Evolutionary conservation across 1,284 basidiomycete species (phyloP).

Genomic region (Acaromyces ingoldii): DNA sequence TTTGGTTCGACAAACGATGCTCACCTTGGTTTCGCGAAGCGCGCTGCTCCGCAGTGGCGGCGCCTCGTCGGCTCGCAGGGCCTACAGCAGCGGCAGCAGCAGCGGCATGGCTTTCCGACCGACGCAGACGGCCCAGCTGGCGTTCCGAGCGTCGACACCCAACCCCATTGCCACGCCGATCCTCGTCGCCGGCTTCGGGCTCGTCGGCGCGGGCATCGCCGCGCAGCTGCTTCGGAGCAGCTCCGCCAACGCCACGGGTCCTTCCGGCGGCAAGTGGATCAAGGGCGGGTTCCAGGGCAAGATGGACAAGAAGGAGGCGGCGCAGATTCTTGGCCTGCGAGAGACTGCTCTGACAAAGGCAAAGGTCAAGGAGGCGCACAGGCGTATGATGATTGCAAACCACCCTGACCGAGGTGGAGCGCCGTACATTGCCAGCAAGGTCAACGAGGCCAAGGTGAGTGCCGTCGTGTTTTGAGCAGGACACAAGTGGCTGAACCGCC

Average conservation of each 20-base stretch:
- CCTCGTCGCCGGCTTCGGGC: conserved; percentile 5
- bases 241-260: conserved; percentile 49
- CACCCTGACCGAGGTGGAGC: conserved; percentile 94
- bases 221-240: conserved; percentile 30
- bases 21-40: too few relatives aligned
- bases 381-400: conserved; percentile 59
- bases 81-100: too few relatives aligned
- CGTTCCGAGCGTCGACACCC: neutral
- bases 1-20: too few relatives aligned
- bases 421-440: conserved; percentile 86
- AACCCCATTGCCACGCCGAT: conserved; percentile 10
- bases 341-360: conserved; percentile 46
- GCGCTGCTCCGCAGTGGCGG: too few relatives aligned
- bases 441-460: conserved; percentile 49
- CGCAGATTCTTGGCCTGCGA: conserved; percentile 76
- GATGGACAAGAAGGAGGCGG: conserved; percentile 92
- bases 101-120: too few relatives aligned
- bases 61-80: too few relatives aligned
- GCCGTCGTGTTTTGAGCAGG: neutral
- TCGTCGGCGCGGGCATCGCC: conserved; percentile 23
- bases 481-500: neutral
- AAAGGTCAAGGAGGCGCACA: conserved; percentile 50
- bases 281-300: conserved; percentile 91
- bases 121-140: neutral
- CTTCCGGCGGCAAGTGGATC: conserved; percentile 71